Conservation (phyloP, 2,329 filamentous ascomycete species). For the Arthrobotrys iridis region DNA sequence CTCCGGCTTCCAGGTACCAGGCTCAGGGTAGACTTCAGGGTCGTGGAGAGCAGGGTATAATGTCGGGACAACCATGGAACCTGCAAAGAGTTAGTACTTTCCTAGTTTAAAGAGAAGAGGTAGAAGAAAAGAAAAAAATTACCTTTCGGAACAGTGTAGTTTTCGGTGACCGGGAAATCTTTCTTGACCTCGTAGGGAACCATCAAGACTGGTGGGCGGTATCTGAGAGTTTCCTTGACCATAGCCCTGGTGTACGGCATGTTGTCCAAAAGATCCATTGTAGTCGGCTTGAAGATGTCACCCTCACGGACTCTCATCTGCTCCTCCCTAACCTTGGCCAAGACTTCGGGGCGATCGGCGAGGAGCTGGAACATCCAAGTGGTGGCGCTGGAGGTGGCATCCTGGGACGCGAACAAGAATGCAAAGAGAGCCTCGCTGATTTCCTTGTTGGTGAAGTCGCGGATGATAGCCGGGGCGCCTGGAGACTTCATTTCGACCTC, state of each 20-base stretch:
- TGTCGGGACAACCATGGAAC: slow-evolving; percentile 92
- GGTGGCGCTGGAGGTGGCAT: slow-evolving; percentile 90
- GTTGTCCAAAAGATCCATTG: slow-evolving; percentile 86
- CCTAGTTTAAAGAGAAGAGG: not conserved
- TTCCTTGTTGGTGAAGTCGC: slow-evolving; percentile 88
- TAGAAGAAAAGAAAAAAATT: slow-evolving; percentile 56
- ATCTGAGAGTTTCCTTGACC: slow-evolving; percentile 89
- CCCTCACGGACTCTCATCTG: slow-evolving; percentile 81
- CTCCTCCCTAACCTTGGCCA: slow-evolving; percentile 91
- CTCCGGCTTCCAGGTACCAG: slow-evolving; percentile 88
- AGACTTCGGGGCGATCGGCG: slow-evolving; percentile 90
- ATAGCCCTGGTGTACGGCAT: slow-evolving; percentile 91
- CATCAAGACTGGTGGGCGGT: slow-evolving; percentile 96
- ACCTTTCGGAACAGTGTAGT: slow-evolving; percentile 92
- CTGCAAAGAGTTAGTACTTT: slow-evolving; percentile 60
- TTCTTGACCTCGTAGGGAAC: slow-evolving; percentile 96
- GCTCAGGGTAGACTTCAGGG: slow-evolving; percentile 88
- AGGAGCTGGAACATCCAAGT: slow-evolving; percentile 96
- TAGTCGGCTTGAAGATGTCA: slow-evolving; percentile 74
- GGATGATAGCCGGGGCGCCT: slow-evolving; percentile 76
- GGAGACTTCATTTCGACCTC: slow-evolving; percentile 68
- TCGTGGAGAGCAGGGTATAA: slow-evolving; percentile 92
- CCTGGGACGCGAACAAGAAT: slow-evolving; percentile 96
- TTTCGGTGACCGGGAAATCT: slow-evolving; percentile 85
- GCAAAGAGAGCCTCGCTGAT: slow-evolving; percentile 94